Percentiles rank a stretch among this genome's conserved stretches.
These are phyloP conservation scores for Globisporangium yorkense DNA, from an alignment of 352 stramenopile genomes.

Conservation along the genomic window DNA sequence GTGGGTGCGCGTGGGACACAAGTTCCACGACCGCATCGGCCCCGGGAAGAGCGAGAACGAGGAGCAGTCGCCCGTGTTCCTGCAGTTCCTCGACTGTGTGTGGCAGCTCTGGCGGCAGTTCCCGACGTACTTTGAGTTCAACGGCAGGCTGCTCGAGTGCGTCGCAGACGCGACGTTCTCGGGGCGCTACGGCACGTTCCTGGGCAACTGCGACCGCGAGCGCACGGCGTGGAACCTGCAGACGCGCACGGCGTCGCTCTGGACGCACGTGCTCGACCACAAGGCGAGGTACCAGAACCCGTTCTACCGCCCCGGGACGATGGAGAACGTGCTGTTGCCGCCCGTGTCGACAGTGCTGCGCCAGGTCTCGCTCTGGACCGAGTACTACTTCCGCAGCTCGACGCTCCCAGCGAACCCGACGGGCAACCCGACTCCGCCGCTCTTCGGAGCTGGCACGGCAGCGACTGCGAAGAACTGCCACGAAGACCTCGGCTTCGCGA, in stretches of 20 bases:
- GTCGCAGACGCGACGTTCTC: constrained; percentile 75
- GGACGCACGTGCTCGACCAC: constrained; percentile 47
- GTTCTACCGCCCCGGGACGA: constrained; percentile 47
- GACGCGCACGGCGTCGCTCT: constrained; percentile 66
- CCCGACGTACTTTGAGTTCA: constrained; percentile 87
- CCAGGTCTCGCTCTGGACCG: constrained; percentile 74
- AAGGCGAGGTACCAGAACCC: constrained; percentile 49
- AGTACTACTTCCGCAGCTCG: constrained; percentile 70
- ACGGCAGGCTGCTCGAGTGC: constrained; percentile 48
- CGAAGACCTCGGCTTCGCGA: constrained; percentile 54
- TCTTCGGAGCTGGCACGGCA: constrained; percentile 16
- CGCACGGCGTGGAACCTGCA: constrained; percentile 39
- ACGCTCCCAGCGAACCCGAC: constrained; percentile 32
- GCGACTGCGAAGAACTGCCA: constrained; percentile 18
- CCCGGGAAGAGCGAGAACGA: constrained; percentile 63
- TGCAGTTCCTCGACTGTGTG: constrained; percentile 89
- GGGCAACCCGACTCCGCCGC: constrained; percentile 41
- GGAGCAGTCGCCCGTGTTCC: constrained; percentile 83
- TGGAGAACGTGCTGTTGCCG: constrained; percentile 46
- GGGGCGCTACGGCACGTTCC: constrained; percentile 77
- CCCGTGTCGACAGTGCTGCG: constrained; percentile 47
- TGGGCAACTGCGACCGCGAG: constrained; percentile 86
- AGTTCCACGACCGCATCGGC: constrained; percentile 84
- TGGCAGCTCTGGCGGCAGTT: constrained; percentile 81
- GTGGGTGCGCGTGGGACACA: constrained; percentile 83